phyloP scores from a whole-genome alignment of 2,329 filamentous ascomycete species.

The Penicillium sp. region DNA sequence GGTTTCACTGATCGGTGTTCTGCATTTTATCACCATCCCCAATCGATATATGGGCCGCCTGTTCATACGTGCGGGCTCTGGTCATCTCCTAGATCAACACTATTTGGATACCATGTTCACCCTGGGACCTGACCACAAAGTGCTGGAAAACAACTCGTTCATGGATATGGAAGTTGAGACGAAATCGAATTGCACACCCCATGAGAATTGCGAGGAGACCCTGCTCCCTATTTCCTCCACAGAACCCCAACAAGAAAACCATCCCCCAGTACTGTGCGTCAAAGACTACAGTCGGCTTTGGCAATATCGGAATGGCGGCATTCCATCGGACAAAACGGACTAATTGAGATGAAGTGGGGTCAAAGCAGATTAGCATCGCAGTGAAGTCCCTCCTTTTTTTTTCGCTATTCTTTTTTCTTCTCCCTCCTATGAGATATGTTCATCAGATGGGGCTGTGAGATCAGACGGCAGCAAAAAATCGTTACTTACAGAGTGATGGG shows the following conservation, averaged over 20 bases:
- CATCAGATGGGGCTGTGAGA: not conserved
- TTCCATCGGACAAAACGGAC: constrained; percentile 5
- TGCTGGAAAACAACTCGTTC: constrained; percentile 34
- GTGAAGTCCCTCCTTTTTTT: no score
- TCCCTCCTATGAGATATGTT: not conserved
- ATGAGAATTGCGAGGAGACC: constrained; percentile 8
- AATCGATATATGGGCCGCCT: constrained; percentile 52
- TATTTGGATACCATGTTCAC: constrained; percentile 47
- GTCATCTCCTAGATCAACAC: constrained; percentile 48
- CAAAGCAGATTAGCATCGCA: not conserved
- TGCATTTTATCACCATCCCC: constrained; percentile 60
- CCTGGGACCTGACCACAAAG: constrained; percentile 25
- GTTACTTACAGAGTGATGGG: not conserved
- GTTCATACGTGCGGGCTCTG: constrained; percentile 44
- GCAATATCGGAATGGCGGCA: constrained; percentile 39
- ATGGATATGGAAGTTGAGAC: constrained; percentile 34
- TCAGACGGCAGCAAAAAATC: not conserved
- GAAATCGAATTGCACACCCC: not conserved
- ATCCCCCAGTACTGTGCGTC: constrained; percentile 21
- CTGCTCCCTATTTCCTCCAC: constrained; percentile 8
- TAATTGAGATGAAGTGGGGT: not conserved
- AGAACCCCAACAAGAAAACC: not conserved
- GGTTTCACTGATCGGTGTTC: constrained; percentile 71
- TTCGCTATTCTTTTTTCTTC: no score
- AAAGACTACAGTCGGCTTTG: constrained; percentile 42